Conservation (phyloP, 176 grass and related monocot species). For the Carex kokanica region DNA sequence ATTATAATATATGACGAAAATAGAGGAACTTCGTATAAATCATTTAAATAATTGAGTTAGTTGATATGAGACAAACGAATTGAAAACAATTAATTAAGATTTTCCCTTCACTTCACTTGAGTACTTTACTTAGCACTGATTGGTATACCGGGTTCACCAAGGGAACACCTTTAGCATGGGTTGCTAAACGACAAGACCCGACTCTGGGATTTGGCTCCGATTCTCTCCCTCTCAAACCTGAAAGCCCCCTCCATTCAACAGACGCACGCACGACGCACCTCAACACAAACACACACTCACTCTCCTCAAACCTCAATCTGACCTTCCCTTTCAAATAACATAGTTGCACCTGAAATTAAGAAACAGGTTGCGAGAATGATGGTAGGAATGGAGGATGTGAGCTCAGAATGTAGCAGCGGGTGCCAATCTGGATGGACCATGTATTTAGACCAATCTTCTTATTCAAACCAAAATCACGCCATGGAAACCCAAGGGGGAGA, state of each 20-base stretch:
- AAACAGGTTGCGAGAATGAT: conserved; percentile 6
- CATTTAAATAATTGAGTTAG: background rate
- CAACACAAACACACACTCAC: background rate
- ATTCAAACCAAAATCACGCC: conserved; percentile 24
- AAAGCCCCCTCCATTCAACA: background rate
- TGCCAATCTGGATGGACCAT: conserved; percentile 99
- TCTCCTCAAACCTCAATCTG: background rate
- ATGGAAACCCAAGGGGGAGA: conserved; percentile 32
- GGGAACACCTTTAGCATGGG: background rate
- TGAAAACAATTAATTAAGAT: background rate
- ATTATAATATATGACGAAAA: background rate
- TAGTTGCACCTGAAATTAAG: conserved; percentile 7
- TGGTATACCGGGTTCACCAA: background rate
- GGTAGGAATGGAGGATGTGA: conserved; percentile 44
- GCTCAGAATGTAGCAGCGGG: conserved; percentile 92
- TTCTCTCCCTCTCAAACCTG: conserved; percentile 13
- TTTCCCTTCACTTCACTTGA: background rate
- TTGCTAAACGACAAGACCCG: conserved; percentile 29
- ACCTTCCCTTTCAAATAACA: background rate
- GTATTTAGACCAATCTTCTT: conserved; percentile 66
- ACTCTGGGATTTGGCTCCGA: conserved; percentile 19
- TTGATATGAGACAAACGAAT: background rate
- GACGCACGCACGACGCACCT: background rate
- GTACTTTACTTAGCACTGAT: background rate
- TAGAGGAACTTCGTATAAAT: background rate